A percentile compares a stretch with the other conserved stretches of the same genome.
Conservation (phyloP, 805 yeast genomes). For the Starmerella potacharoeniae region DNA sequence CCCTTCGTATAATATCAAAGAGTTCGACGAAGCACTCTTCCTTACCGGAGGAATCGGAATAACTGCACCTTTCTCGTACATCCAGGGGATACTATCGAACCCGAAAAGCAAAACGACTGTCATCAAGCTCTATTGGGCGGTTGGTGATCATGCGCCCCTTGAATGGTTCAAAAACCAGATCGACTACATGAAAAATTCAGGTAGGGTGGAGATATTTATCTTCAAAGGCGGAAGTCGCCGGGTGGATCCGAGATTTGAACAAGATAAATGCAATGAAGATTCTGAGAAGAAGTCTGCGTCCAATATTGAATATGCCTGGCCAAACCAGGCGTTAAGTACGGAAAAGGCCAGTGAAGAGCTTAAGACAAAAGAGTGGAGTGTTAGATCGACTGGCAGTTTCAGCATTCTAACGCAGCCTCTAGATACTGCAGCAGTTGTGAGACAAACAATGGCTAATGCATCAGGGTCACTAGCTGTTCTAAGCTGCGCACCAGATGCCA, state of each 20-base stretch:
- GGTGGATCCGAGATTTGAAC: not conserved
- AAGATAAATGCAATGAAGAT: not conserved
- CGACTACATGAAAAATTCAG: conserved; percentile 22
- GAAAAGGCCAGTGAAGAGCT: not conserved
- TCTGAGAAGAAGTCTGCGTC: not conserved
- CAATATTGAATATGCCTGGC: not conserved
- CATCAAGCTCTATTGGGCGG: conserved; percentile 49
- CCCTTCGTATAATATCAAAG: conserved; percentile 30
- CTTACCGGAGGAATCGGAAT: conserved; percentile 53
- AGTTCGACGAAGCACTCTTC: conserved; percentile 32
- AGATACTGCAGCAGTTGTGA: conserved; percentile 26
- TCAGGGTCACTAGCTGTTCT: conserved; percentile 40
- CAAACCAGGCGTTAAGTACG: not conserved
- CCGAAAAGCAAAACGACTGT: not conserved
- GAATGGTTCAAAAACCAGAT: conserved; percentile 39
- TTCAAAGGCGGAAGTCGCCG: conserved; percentile 4
- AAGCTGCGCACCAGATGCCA: conserved; percentile 50
- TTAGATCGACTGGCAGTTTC: not conserved
- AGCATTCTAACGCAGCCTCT: not conserved
- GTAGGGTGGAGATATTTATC: conserved; percentile 8
- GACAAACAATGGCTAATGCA: conserved; percentile 30
- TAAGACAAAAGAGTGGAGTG: not conserved
- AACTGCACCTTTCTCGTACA: conserved; percentile 42
- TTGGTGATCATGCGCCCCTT: conserved; percentile 43
- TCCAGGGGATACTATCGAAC: conserved; percentile 25